Conservation (phyloP, 208 protist genomes). For the Leishmania lainsoni region DNA sequence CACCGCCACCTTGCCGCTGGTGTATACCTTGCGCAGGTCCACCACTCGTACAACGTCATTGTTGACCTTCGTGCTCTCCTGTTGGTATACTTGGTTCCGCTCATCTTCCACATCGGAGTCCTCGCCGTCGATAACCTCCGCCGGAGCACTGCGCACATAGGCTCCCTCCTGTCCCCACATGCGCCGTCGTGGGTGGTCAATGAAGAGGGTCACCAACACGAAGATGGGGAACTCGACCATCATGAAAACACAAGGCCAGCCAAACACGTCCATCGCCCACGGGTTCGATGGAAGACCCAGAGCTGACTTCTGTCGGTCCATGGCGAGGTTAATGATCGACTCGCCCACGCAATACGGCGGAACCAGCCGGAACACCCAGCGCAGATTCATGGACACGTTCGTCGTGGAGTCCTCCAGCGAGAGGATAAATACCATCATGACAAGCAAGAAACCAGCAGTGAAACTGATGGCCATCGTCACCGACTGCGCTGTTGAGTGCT, state of each 20-base stretch:
- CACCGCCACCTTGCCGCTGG: slow-evolving; percentile 68
- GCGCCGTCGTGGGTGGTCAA: slow-evolving; percentile 65
- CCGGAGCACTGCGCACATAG: slow-evolving; percentile 33
- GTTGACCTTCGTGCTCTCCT: slow-evolving; percentile 28
- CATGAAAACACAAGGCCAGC: slow-evolving; percentile 70
- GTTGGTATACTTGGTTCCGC: slow-evolving; percentile 49
- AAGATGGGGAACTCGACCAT: slow-evolving; percentile 56
- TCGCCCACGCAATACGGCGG: slow-evolving; percentile 84
- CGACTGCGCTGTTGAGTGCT: slow-evolving; percentile 74
- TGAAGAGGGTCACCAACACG: slow-evolving; percentile 52
- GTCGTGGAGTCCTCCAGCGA: slow-evolving; percentile 41
- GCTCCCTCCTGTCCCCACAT: slow-evolving; percentile 25
- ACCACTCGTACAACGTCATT: slow-evolving; percentile 61
- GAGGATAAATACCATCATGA: slow-evolving; percentile 64
- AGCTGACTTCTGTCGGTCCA: slow-evolving; percentile 32
- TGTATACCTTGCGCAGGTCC: slow-evolving; percentile 74
- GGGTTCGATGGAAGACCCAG: slow-evolving; percentile 23
- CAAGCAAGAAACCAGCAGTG: slow-evolving; percentile 74
- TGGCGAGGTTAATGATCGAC: slow-evolving; percentile 68
- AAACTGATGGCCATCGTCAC: slow-evolving; percentile 71
- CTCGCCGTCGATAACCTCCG: slow-evolving; percentile 42
- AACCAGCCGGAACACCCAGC: slow-evolving; percentile 68
- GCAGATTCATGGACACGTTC: slow-evolving; percentile 37
- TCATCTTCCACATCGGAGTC: slow-evolving; percentile 54
- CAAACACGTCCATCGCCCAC: slow-evolving; percentile 47